Base-by-base conservation (phyloP, 2,329 filamentous ascomycete genomes). In the Niveomyces coronatus region DNA sequence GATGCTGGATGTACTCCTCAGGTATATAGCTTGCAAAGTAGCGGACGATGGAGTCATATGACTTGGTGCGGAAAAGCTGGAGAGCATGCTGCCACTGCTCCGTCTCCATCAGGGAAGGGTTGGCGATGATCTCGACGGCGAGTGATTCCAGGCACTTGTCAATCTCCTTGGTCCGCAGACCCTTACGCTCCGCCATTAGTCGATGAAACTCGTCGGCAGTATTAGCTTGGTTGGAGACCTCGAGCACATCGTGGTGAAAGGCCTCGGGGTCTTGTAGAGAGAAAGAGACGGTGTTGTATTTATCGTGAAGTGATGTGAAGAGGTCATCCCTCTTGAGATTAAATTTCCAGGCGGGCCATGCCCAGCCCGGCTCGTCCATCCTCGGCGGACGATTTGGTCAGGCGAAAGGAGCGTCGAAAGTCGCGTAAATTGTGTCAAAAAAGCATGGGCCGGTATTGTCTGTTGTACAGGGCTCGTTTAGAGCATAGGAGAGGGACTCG, bases 281-380 rank as follows among this genome's bases (percentile, higher is more conserved):
- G 36, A 68, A 68, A 35, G 67, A 58, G 38, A 76, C 59, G 33
- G 73, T 76, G 57, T 77, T 77, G 58, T 75, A 77, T 52, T 70
- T 67, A 46, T 74, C 68, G 49, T 76, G 70, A 10, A 77, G 66
- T 37, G 65, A 71, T 37, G 67, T 70, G 52, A 68, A 68, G 55
- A 76, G 68, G 49, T 75, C 72, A 40, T 68, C 65, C 52, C 65
- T 66, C 63, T 71, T 74, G 66, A 76, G 67, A 51, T 71, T 72
- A 61, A 76, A 77, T 55, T 76, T 76, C 72, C 73, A 77, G 49
- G 68, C 66, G 30, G 73, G 73, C 73, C 73, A 77, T 48, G 64
- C 60, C 52, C 57, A 62, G 46, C 56, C 62, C 22, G 63, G 64
- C 40, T 75, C 71, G 56, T 76, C 71, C 73, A 77, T 76, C 44